Percentiles rank a stretch among this genome's conserved stretches.
Evolutionary conservation across 331 rosid genomes (phyloP).

Genomic region (Malus hybrid): DNA sequence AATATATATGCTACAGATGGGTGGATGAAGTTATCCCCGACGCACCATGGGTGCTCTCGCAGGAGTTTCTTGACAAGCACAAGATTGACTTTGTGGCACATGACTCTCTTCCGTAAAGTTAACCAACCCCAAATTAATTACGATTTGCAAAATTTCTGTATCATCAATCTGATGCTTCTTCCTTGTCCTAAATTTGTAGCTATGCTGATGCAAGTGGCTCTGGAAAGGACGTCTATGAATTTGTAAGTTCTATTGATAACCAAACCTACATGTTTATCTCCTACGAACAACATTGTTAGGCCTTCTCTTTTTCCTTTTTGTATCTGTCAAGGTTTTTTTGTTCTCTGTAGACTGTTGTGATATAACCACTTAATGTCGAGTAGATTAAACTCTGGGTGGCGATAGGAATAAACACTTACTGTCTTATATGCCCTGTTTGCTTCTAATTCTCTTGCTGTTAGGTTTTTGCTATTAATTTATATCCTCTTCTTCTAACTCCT

Average conservation of each 20-base stretch:
- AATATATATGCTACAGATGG: constrained; percentile 37
- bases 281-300: not conserved
- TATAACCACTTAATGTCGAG: not conserved
- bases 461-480: not conserved
- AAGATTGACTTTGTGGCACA: constrained; percentile 82
- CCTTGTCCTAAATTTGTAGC: constrained; percentile 9
- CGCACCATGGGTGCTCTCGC: constrained; percentile 54
- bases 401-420: not conserved
- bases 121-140: not conserved
- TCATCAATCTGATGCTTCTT: not conserved
- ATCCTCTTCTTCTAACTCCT: not conserved
- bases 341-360: not conserved
- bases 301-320: not conserved
- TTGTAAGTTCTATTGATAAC: constrained; percentile 34
- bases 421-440: not conserved
- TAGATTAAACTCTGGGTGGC: not conserved
- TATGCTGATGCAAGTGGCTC: constrained; percentile 65
- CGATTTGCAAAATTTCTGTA: too few relatives aligned
- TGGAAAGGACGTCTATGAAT: constrained; percentile 70
- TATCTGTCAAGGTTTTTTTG: not conserved
- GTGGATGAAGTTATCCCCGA: constrained; percentile 38
- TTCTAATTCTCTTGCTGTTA: not conserved
- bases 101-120: constrained; percentile 91
- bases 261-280: not conserved
- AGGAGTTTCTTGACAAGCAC: constrained; percentile 75